Base-by-base conservation (phyloP, 768 basidiomycete species). In the Nidularia pulvinata region DNA sequence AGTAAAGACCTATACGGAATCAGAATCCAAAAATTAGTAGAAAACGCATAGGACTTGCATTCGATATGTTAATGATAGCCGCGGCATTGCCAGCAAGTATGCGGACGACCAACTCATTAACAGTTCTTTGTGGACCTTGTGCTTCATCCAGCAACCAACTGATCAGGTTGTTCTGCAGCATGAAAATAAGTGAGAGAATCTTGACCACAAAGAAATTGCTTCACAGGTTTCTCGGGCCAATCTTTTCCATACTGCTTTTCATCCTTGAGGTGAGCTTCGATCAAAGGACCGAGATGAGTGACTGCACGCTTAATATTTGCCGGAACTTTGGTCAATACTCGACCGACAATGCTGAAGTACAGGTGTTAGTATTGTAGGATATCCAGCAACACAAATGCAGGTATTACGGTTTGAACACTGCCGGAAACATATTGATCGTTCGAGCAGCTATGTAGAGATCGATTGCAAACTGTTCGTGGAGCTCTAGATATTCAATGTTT, bases 31-130 rank as follows among this genome's bases (percentile, higher is more conserved):
- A n/a, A 25, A 46, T 32, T 39, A 14, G 19, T 6, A 48, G 33
- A 13, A 22, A 35, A 7, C 6, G 19, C 25, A 36, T 11, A 22
- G 6, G 9, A 49, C 55, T 48, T 50, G 76, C 75, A 52, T 66
- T 66, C 2, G 76, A 67, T 0, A 72, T 64, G 0, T 76, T 80
- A 55, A 79, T 77, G 25, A 68, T 74, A 3, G 73, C 66, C 0
- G 70, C 74, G 46, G 76, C 68, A 59, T 78, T 77, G 22, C 74
- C 48, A 4, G 62, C 33, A 1, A 78, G 60, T 1, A 78, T 55
- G 30, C 69, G 62, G 7, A 61, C 54, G 9, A 55, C 46, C 4
- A 72, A 52, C 7, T 56, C 43, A 4, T 48, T 32, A 0, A 57
- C 43, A 1, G 57, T 61, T 7, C 46, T 52, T 6, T 67, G 57